Conservation (phyloP, 2,329 filamentous ascomycete genomes). For the Phoma sp. region DNA sequence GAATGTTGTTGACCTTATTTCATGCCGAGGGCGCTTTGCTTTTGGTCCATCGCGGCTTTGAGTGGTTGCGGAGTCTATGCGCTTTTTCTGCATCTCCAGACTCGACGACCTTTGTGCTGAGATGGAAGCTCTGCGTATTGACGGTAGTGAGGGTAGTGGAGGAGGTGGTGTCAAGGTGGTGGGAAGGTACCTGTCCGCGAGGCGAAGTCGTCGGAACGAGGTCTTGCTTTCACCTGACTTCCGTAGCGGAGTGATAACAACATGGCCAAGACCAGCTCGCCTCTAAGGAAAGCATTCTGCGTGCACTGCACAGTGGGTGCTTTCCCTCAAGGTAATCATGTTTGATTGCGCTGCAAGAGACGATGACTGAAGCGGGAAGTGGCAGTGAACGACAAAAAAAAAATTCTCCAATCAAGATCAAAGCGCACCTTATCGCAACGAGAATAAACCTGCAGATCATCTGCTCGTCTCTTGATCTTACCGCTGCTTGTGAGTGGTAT, state of each 20-base stretch:
- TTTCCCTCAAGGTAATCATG: not conserved
- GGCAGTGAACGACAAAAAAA: not conserved
- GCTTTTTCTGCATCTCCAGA: not conserved
- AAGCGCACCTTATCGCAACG: not conserved
- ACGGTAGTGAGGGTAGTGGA: not conserved
- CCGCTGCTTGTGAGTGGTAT: not conserved
- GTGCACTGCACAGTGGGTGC: not conserved
- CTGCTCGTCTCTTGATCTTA: not conserved
- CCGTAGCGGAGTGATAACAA: not conserved
- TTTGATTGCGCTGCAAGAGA: not conserved
- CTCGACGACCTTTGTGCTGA: not conserved
- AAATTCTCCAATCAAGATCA: not conserved
- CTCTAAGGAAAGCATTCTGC: not conserved
- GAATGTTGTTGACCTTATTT: not conserved
- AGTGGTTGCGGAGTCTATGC: not conserved
- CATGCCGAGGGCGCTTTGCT: not conserved
- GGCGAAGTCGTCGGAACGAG: not conserved
- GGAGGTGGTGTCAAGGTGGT: not conserved
- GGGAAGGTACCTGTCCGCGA: not conserved
- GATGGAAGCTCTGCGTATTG: not conserved
- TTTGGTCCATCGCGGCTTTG: not conserved
- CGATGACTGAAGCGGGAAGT: not conserved
- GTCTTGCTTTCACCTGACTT: conserved; percentile 3
- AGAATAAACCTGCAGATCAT: not conserved
- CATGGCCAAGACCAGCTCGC: not conserved